These are phyloP conservation scores for Prorocentrum cordatum DNA, from an alignment of 169 alveolate species.

Conservation along the genomic window DNA sequence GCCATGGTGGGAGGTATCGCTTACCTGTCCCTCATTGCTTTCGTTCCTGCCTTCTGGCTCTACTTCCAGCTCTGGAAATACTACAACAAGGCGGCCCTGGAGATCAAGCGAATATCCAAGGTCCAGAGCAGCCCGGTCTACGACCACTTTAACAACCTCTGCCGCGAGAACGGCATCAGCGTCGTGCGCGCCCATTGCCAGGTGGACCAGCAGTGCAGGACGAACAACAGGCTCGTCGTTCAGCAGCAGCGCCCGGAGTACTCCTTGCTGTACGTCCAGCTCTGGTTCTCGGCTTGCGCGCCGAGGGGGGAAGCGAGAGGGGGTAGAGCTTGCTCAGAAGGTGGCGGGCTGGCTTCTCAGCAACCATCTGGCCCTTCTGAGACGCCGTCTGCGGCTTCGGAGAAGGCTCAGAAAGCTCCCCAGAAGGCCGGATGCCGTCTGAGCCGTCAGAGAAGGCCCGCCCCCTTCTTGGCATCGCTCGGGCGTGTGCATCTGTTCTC, in stretches of 20 bases:
- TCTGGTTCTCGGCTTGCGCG: not conserved
- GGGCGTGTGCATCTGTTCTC: too few species aligned
- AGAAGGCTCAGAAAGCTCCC: too few species aligned
- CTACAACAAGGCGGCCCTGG: slow-evolving; percentile 53
- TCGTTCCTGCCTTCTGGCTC: slow-evolving; percentile 44
- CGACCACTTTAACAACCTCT: slow-evolving; percentile 63
- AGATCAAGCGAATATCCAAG: slow-evolving; percentile 58
- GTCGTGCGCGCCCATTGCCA: slow-evolving; percentile 53
- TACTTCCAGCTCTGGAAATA: slow-evolving; percentile 42
- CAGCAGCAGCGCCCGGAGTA: not conserved
- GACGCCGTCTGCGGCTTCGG: not conserved
- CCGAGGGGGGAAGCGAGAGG: not conserved
- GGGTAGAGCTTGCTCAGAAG: not conserved
- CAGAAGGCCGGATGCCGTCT: too few species aligned
- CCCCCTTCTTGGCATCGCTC: too few species aligned
- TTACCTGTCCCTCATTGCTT: slow-evolving; percentile 4
- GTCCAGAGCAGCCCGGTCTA: slow-evolving; percentile 29
- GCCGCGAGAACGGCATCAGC: slow-evolving; percentile 57
- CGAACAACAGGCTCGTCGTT: not conserved
- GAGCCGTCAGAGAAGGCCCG: too few species aligned
- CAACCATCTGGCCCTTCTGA: not conserved
- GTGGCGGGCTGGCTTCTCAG: not conserved
- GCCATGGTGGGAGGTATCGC: slow-evolving; percentile 48
- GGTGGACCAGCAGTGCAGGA: slow-evolving; percentile 36
- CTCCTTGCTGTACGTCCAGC: not conserved